Conservation (phyloP, 352 stramenopile genomes). For the Blastocystis sp. region DNA sequence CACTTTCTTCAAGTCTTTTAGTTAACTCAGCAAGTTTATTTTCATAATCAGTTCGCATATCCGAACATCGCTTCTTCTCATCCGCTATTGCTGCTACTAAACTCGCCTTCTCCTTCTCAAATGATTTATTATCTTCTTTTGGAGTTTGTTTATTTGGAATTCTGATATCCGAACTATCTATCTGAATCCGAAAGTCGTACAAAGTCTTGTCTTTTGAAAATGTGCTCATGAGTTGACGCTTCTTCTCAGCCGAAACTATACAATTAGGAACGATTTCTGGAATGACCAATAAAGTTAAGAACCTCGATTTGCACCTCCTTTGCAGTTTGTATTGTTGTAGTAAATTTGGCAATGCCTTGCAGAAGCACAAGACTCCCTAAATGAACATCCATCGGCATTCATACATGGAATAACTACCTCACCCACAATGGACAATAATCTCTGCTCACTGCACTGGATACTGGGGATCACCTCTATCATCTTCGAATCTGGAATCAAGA, state of each 20-base stretch:
- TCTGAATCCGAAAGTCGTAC: too few relatives aligned
- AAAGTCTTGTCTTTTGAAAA: background rate
- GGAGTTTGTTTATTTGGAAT: too few relatives aligned
- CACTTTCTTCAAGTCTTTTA: too few relatives aligned
- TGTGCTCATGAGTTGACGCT: background rate
- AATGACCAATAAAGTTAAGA: background rate
- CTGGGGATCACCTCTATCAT: constrained; percentile 5
- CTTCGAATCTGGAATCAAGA: background rate
- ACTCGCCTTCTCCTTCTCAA: too few relatives aligned
- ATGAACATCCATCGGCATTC: too few relatives aligned
- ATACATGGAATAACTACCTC: constrained; percentile 17
- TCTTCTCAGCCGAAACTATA: background rate
- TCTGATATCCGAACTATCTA: too few relatives aligned
- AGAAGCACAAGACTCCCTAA: background rate
- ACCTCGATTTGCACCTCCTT: background rate
- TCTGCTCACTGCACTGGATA: background rate
- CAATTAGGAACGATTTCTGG: background rate
- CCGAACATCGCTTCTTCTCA: too few relatives aligned
- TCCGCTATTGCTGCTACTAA: too few relatives aligned
- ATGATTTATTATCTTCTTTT: too few relatives aligned
- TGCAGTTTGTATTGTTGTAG: too few relatives aligned
- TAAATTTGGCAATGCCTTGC: background rate
- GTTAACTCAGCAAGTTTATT: too few relatives aligned
- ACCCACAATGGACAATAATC: background rate
- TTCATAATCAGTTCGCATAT: too few relatives aligned